Evolutionary conservation across 2,329 filamentous ascomycete species (phyloP), one percentile per base, ranked within the genome.

Genomic region (Bisporella sp.): DNA sequence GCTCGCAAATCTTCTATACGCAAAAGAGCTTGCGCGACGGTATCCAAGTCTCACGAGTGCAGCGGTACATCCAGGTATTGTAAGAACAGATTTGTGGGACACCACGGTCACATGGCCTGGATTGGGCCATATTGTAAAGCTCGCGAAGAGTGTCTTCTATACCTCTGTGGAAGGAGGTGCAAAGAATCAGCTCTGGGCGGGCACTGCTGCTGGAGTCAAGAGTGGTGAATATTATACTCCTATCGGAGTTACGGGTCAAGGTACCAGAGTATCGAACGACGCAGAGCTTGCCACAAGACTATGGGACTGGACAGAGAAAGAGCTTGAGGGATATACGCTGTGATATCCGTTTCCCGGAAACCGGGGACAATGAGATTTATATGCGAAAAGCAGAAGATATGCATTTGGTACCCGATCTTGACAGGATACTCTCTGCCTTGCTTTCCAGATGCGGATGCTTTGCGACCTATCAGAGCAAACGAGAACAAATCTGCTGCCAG

Each of bases 191-290:
- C 41, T 43, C 8, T 43, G 41, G 41, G 41, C 41, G 12, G 41
- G 12, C 21, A 43, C 41, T 8, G 41, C 41, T 11, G 49, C 54
- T 3, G 48, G 50, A 33, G 42, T 53, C 6, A 37, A 28, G n/a
- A 65, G 56, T 33, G 69, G 68, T 4, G 64, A 61, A 12, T 69
- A 66, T 47, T 72, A 71, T 55, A 62, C 60, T 42, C 69, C 69
- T 1, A 55, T 72, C n/a, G 68, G 66, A 1, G 51, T 67, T 4
- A 53, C 61, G 47, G 62, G 61, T 4, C 50, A 54, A 29, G 64
- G 62, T 1, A 57, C 41, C 6, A 49, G 47, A 37, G 13, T 52
- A 30, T 46, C 56, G 13, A 63, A 46, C 35, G 58, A 64, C 46
- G 48, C 58, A 45, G 59, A 65, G 13, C 48, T 70, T 31, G 67